Evolutionary conservation across 2,329 filamentous ascomycete species (phyloP).

Genomic region (Talaromyces atroroseus): DNA sequence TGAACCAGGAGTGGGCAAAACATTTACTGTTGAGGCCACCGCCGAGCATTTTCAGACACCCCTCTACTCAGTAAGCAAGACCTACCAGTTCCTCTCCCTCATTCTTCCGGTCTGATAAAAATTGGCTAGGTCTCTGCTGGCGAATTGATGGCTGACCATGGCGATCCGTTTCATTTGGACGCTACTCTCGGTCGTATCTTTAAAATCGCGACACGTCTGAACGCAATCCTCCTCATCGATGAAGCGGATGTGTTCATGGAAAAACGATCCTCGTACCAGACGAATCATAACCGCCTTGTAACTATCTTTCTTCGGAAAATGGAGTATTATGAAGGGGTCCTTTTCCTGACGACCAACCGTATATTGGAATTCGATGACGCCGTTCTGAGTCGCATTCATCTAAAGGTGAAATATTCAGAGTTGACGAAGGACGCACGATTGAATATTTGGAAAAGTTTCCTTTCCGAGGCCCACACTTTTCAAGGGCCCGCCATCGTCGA

Average conservation of each 20-base stretch:
- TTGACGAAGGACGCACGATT: background rate
- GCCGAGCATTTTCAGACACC: background rate
- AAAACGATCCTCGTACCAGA: slow-evolving; percentile 2
- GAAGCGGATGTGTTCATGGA: slow-evolving; percentile 36
- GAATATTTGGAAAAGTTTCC: background rate
- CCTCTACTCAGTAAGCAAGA: background rate
- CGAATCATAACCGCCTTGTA: background rate
- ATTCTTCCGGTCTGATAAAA: background rate
- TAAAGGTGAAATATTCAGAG: background rate
- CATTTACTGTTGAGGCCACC: background rate
- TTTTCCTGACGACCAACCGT: background rate
- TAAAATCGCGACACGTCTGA: slow-evolving; percentile 22
- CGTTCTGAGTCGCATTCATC: background rate
- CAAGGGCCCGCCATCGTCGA: background rate
- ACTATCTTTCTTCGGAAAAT: background rate
- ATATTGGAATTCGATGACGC: background rate
- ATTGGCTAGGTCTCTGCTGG: slow-evolving; percentile 9
- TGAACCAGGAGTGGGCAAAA: background rate
- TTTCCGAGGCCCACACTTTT: background rate
- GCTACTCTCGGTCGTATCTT: slow-evolving; percentile 21
- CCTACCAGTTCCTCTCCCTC: background rate
- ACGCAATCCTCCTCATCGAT: slow-evolving; percentile 33
- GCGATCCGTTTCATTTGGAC: slow-evolving; percentile 20
- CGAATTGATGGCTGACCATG: slow-evolving; percentile 12
- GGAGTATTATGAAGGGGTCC: background rate